Percentiles rank a stretch among this genome's conserved stretches.
Conservation (phyloP, 345 rosid species). For the Acer campestre region DNA sequence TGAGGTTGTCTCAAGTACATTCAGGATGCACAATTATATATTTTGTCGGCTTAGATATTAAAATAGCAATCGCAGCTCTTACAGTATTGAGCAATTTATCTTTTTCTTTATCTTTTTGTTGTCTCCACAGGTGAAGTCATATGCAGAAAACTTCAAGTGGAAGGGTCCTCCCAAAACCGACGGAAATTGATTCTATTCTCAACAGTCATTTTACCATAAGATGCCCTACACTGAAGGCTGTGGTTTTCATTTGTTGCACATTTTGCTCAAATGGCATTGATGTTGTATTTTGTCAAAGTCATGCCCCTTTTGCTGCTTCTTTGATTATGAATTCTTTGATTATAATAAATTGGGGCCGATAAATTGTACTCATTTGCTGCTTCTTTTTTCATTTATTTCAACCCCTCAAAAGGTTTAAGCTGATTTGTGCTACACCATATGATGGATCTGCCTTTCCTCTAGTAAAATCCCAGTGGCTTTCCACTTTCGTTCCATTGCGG, state of each 20-base stretch:
- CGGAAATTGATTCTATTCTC: constrained; percentile 27
- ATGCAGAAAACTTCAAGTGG: constrained; percentile 97
- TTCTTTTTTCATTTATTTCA: background rate
- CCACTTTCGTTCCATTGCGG: background rate
- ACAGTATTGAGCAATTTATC: background rate
- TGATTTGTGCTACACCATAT: background rate
- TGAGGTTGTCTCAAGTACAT: background rate
- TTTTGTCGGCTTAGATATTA: background rate
- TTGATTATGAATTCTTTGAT: constrained; percentile 1
- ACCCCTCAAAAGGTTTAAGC: background rate
- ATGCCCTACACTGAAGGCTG: constrained; percentile 9
- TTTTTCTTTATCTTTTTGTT: background rate
- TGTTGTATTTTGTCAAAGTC: constrained; percentile 9
- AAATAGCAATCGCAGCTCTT: background rate
- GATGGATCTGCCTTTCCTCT: background rate
- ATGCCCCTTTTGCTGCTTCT: no score
- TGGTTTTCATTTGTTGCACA: constrained; percentile 18
- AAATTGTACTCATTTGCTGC: background rate
- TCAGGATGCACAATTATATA: background rate
- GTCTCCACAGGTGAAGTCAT: constrained; percentile 59
- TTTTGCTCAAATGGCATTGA: constrained; percentile 16
- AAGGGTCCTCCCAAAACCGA: constrained; percentile 64
- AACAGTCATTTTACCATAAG: background rate
- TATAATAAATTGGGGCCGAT: constrained; percentile 16
- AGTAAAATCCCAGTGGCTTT: background rate